Conservation (phyloP, 345 rosid species). For the Populus euphratica region DNA sequence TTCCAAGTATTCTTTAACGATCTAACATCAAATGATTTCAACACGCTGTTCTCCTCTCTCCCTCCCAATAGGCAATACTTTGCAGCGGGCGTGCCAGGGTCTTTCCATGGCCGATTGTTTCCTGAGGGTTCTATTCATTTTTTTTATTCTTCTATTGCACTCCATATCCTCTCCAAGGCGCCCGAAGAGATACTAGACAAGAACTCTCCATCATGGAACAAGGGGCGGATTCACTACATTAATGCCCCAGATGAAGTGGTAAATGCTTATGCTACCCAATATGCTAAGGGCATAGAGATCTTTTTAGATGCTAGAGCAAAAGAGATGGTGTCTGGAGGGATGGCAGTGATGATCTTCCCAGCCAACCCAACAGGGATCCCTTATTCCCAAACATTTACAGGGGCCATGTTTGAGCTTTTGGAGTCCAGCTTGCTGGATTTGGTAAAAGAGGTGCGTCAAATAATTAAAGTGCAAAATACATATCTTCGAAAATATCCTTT, state of each 20-base stretch:
- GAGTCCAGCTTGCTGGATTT: slow-evolving; percentile 40
- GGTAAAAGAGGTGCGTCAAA: slow-evolving; percentile 30
- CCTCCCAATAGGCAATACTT: slow-evolving; percentile 11
- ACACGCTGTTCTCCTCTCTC: slow-evolving; percentile 42
- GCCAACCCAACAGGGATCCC: slow-evolving; percentile 27
- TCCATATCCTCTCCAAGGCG: slow-evolving; percentile 7
- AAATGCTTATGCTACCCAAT: slow-evolving; percentile 34
- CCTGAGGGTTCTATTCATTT: slow-evolving; percentile 4
- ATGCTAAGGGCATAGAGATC: slow-evolving; percentile 29
- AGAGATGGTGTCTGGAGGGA: slow-evolving; percentile 36
- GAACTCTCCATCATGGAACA: slow-evolving; percentile 38
- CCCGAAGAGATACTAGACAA: slow-evolving; percentile 2
- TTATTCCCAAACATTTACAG: slow-evolving; percentile 11
- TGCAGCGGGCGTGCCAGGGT: slow-evolving; percentile 3
- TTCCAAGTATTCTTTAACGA: slow-evolving; percentile 55
- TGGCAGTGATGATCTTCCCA: slow-evolving; percentile 33
- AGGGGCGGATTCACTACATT: slow-evolving; percentile 36
- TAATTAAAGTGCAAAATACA: too few relatives aligned
- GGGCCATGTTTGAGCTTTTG: slow-evolving; percentile 19
- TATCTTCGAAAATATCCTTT: too few relatives aligned
- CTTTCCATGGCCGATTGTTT: slow-evolving; percentile 10
- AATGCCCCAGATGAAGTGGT: slow-evolving; percentile 28
- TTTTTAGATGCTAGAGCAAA: slow-evolving; percentile 39
- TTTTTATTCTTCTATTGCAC: background rate
- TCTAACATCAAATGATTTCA: slow-evolving; percentile 49